These are phyloP conservation scores for Senna tora DNA, from an alignment of 306 rosid genomes.

Conservation along the genomic window DNA sequence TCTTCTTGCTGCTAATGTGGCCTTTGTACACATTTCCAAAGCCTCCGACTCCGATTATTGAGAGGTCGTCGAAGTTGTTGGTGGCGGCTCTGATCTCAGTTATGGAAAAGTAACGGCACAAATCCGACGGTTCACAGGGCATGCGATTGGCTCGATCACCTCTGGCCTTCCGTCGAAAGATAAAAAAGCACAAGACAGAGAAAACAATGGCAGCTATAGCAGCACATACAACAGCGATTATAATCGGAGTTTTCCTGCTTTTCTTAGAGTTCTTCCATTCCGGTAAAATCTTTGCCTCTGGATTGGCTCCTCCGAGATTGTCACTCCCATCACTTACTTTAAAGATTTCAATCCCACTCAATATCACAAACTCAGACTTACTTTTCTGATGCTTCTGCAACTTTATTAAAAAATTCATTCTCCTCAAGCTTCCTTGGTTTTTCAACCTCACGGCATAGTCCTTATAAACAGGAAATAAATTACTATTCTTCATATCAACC, in stretches of 20 bases:
- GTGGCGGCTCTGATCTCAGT: slow-evolving; percentile 47
- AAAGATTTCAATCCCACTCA: slow-evolving; percentile 30
- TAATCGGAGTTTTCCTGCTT: not conserved
- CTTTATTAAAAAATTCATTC: slow-evolving; percentile 11
- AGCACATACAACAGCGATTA: slow-evolving; percentile 2
- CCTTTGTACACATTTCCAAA: slow-evolving; percentile 51
- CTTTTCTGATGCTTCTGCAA: not conserved
- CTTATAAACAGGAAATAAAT: not conserved
- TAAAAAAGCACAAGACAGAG: slow-evolving; percentile 10
- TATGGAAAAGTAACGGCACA: slow-evolving; percentile 39
- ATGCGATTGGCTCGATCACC: not conserved
- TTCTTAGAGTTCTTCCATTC: not conserved
- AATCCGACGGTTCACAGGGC: not conserved
- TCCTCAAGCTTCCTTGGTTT: slow-evolving; percentile 1
- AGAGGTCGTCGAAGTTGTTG: slow-evolving; percentile 27
- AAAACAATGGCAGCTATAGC: not conserved
- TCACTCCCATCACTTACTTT: not conserved
- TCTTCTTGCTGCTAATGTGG: not conserved
- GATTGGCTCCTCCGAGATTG: slow-evolving; percentile 19
- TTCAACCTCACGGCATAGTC: slow-evolving; percentile 20
- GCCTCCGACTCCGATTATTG: slow-evolving; percentile 46
- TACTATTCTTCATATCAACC: not conserved
- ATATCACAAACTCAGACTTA: not conserved
- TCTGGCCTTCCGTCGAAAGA: slow-evolving; percentile 9
- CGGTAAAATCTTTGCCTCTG: not conserved